Percentiles rank a stretch among this genome's conserved stretches.
phyloP scores from a whole-genome alignment of 768 basidiomycete genomes.

The Tricholoma saponaceum region DNA sequence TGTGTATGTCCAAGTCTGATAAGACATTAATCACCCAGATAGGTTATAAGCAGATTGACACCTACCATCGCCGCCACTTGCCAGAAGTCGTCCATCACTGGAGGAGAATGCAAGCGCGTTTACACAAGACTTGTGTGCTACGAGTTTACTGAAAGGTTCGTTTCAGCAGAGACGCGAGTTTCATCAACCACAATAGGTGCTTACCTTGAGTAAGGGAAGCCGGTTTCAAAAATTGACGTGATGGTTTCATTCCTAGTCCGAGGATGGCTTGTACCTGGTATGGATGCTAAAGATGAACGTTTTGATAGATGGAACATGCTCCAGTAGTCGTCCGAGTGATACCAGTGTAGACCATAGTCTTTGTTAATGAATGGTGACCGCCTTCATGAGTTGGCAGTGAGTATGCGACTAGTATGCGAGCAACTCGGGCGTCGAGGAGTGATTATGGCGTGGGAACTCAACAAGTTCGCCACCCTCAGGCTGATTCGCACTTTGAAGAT shows the following conservation, averaged over 20 bases:
- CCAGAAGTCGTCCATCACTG: constrained; percentile 56
- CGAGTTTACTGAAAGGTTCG: background rate
- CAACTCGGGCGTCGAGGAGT: too few relatives aligned
- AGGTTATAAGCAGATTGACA: constrained; percentile 1
- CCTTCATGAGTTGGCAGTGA: too few relatives aligned
- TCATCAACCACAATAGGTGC: background rate
- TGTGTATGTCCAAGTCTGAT: constrained; percentile 48
- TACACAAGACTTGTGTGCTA: too few relatives aligned
- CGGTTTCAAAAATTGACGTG: constrained; percentile 17
- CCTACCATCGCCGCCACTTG: constrained; percentile 69
- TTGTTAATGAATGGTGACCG: background rate
- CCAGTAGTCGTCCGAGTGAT: background rate
- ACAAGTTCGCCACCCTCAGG: too few relatives aligned
- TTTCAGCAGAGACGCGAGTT: background rate
- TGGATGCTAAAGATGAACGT: constrained; percentile 1
- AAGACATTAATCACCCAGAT: background rate
- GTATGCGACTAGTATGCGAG: too few relatives aligned
- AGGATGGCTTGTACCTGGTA: background rate
- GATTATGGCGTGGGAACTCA: too few relatives aligned
- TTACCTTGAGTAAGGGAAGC: constrained; percentile 39
- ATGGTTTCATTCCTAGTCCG: constrained; percentile 14
- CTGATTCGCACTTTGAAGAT: too few relatives aligned
- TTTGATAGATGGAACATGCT: constrained; percentile 5
- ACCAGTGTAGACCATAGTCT: constrained; percentile 8
- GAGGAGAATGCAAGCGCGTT: constrained; percentile 52